Evolutionary conservation across 805 yeast species (phyloP).

Genomic region (Yueomyces sp.): DNA sequence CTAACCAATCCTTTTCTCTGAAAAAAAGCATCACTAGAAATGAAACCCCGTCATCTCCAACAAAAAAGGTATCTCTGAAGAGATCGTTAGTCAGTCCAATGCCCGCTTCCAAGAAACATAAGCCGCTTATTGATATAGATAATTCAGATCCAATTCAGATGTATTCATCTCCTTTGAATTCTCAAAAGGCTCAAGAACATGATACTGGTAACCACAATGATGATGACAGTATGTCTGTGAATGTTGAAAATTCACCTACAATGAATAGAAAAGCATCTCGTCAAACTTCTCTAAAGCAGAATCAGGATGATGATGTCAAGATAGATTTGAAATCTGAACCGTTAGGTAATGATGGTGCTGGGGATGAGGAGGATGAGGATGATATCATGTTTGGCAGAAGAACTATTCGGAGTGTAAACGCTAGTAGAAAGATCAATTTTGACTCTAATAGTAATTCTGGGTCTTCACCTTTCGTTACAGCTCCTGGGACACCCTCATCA

Average conservation of each 20-base stretch:
- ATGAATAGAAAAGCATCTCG: conserved; percentile 2
- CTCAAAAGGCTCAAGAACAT: conserved; percentile 1
- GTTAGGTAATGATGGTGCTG: conserved; percentile 21
- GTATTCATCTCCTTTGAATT: conserved; percentile 18
- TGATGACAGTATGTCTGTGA: conserved; percentile 5
- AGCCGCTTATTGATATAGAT: conserved; percentile 1
- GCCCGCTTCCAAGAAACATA: conserved; percentile 6
- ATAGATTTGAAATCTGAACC: neutral
- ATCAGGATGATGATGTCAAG: neutral
- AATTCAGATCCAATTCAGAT: conserved; percentile 2
- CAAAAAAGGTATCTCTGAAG: neutral
- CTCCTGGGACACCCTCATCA: conserved; percentile 21
- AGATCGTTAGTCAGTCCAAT: neutral
- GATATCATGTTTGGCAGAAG: conserved; percentile 19
- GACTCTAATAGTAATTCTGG: conserved; percentile 11
- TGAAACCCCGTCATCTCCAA: conserved; percentile 6
- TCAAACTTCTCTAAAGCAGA: conserved; percentile 1
- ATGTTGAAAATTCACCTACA: conserved; percentile 15
- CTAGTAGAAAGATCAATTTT: conserved; percentile 15
- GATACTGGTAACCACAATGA: conserved; percentile 2
- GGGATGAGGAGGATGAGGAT: conserved; percentile 22
- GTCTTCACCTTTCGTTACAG: conserved; percentile 22
- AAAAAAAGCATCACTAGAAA: neutral
- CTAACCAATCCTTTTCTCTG: neutral
- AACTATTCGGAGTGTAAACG: conserved; percentile 17